Evolutionary conservation across 1,139 yeast species (phyloP), one percentile per base, ranked within the genome.

Genomic region (Pichia sp.): DNA sequence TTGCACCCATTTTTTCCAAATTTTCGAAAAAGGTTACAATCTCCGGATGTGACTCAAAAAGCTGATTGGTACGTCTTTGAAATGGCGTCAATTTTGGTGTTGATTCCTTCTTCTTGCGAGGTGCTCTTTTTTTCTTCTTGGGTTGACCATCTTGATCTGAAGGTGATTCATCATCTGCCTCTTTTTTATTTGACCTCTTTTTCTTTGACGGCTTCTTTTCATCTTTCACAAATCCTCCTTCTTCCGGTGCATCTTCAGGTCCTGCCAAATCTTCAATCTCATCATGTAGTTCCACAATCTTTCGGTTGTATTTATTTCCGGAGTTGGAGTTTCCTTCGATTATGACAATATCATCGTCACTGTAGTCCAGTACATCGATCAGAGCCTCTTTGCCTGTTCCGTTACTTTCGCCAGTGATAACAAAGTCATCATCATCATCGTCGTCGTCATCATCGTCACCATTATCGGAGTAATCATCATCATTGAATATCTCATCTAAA

Each of bases 11-110:
- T 2, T 68, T 64, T 39, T 71, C 77, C 46, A 92, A 68, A 48
- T 77, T 74, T 0, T 83, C 77, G 59, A 92, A 90, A 2, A 86
- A 85, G 38, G 75, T 77, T 50, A 73, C 72, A 43, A 92, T 68
- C 44, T 85, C 79, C 0, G 96, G 96, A 60, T 92, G 97, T 45
- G 77, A 69, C 40, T 77, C 83, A 56, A 72, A 84, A 31, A 92
- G 67, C 49, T 73, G 75, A 37, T 69, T 71, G 2, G 95, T 85
- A 54, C 77, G 72, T 45, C 90, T 66, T 40, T 81, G 77, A 62
- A 75, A 82, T 38, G 81, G 80, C 0, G 90, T 79, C 3, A 82
- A 66, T 57, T 81, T 82, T 3, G 81, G 81, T 52, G 75, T 74
- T 67, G 71, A 57, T 32, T 53, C 51, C 49, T 49, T 58, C 49